Base-by-base conservation (phyloP, 2,329 filamentous ascomycete species). In the Aspergillus udagawae region DNA sequence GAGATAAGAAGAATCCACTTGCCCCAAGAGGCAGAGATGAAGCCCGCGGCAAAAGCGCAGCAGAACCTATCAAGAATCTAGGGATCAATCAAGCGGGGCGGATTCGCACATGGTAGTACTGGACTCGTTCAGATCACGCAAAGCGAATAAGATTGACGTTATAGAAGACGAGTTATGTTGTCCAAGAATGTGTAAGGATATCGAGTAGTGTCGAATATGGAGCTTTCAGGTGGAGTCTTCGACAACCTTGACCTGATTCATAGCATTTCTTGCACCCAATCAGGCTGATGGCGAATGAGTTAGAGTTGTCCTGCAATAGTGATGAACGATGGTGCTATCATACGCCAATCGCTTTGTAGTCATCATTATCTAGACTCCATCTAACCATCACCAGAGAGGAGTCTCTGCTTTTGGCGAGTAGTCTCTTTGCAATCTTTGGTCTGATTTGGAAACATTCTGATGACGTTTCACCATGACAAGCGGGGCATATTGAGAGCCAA, bases 71-170 rank as follows among this genome's bases (percentile, higher is more conserved):
- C 32, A 35, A 25, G 23, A 25, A 3, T 25, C 23, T 25, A 25
- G 23, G 3, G 23, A 25, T 25, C 23, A 25, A 25, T 25, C 23
- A 25, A 25, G 23, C 23, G 14, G 32, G 5, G 14, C 32, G 14
- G 7, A 47, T 41, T 29, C 14, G 12, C n/a, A 27, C 14, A 4
- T 7, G 21, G 28, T 20, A 14, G 21, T 50, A 38, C 23, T 21
- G 12, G 21, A 23, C 32, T 49, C 10, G 29, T 23, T 23, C 32
- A 23, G 45, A 67, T 65, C 63, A 66, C 65, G 63, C 62, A 59
- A 65, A 50, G n/a, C 23, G 21, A 54, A 56, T 54, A 48, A 49
- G 44, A 54, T 54, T 68, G 65, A 65, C 65, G 67, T 62, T 64
- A 66, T 65, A 38, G 44, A 17, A 44, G 45, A 53, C 63, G 58